A percentile compares a stretch with the other conserved stretches of the same genome.
Evolutionary conservation across 345 rosid species (phyloP).

Genomic region (Excoecaria agallocha): DNA sequence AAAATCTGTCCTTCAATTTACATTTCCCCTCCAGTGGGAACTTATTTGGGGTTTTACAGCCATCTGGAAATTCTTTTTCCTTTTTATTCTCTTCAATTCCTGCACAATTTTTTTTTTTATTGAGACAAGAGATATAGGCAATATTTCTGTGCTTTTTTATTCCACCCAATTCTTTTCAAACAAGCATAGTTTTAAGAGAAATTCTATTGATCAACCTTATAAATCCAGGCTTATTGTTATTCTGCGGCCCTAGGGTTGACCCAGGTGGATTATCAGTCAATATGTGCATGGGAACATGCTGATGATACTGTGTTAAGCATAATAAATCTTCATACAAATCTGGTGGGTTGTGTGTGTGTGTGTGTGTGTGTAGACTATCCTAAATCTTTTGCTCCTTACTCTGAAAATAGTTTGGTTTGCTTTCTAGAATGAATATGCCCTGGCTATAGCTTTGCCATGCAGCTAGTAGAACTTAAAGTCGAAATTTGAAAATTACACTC

Average conservation of each 20-base stretch:
- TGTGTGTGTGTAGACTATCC: too few species aligned
- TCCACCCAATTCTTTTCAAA: too few species aligned
- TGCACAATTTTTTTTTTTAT: too few species aligned
- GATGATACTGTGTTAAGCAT: background rate
- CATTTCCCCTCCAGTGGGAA: too few species aligned
- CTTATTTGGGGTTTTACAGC: too few species aligned
- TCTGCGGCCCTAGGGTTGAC: too few species aligned
- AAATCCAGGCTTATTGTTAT: too few species aligned
- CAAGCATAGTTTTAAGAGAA: background rate
- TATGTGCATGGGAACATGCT: background rate
- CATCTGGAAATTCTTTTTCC: too few species aligned
- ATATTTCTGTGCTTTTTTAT: too few species aligned
- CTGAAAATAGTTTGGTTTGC: background rate
- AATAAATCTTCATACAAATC: background rate
- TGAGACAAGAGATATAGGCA: too few species aligned
- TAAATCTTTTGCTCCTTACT: background rate
- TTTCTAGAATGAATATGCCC: background rate
- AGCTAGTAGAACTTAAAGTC: background rate
- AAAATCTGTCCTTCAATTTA: too few species aligned
- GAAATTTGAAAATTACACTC: background rate
- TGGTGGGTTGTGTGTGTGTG: background rate
- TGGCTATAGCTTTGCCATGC: background rate
- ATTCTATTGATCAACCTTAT: background rate
- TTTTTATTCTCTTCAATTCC: too few species aligned
- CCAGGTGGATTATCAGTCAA: background rate